These are phyloP conservation scores for Zymoseptoria brevis DNA, from an alignment of 2,329 filamentous ascomycete genomes.

Conservation along the genomic window DNA sequence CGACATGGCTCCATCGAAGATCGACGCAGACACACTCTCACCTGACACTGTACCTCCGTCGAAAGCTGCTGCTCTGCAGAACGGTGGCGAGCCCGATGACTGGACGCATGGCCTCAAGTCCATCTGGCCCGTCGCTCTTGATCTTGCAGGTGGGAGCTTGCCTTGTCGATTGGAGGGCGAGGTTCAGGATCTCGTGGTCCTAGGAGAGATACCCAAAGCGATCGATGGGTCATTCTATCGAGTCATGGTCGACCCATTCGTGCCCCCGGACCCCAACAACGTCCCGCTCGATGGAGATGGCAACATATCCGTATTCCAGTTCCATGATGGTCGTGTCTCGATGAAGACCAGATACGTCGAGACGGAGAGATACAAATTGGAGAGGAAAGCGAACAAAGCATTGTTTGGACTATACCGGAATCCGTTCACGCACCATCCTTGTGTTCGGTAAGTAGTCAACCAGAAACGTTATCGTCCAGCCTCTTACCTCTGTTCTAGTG, in stretches of 20 bases:
- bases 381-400: constrained; percentile 31
- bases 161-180: constrained; percentile 37
- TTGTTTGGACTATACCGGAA: constrained; percentile 53
- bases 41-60: too few relatives aligned
- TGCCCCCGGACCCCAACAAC: constrained; percentile 51
- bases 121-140: constrained; percentile 10
- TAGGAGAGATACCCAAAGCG: constrained; percentile 26
- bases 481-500: constrained; percentile 4
- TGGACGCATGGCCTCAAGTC: constrained; percentile 3
- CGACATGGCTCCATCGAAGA: too few relatives aligned
- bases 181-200: constrained; percentile 25
- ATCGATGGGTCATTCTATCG: constrained; percentile 34
- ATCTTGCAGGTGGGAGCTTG: constrained; percentile 19
- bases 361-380: constrained; percentile 36
- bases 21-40: too few relatives aligned
- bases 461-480: neutral
- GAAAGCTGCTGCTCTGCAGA: too few relatives aligned
- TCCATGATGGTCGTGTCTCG: constrained; percentile 36
- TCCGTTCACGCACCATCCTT: constrained; percentile 43
- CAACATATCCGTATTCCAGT: constrained; percentile 36
- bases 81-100: neutral
- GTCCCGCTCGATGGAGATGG: constrained; percentile 43
- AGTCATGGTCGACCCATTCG: constrained; percentile 46
- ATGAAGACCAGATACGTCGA: constrained; percentile 38
- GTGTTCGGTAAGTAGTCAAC: constrained; percentile 7